Evolutionary conservation across 106 monocot genomes (phyloP).

Genomic region (Apostasia ramifera): DNA sequence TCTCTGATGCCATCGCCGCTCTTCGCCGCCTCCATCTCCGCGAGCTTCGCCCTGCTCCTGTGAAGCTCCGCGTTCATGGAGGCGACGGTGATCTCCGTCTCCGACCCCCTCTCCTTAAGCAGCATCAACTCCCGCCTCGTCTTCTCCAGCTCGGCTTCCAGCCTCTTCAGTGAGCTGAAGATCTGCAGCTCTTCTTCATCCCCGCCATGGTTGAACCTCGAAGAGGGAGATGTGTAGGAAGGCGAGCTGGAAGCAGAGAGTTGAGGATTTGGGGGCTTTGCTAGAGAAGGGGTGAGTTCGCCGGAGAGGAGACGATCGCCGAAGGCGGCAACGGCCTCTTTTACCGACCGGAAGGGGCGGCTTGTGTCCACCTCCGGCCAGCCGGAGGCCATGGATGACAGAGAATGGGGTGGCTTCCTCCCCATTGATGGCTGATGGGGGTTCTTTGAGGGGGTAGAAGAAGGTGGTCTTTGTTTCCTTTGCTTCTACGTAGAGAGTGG

Average conservation of each 20-base stretch:
- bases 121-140: slow-evolving; percentile 60
- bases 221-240: slow-evolving; percentile 28
- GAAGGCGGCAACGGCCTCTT: slow-evolving; percentile 79
- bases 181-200: slow-evolving; percentile 19
- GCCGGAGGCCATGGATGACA: not conserved
- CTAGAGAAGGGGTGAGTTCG: not conserved
- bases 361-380: slow-evolving; percentile 57
- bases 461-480: slow-evolving; percentile 24
- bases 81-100: slow-evolving; percentile 67
- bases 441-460: slow-evolving; percentile 4
- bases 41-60: slow-evolving; percentile 27
- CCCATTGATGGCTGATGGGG: not conserved
- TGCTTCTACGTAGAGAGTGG: slow-evolving; percentile 41
- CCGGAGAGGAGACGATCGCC: slow-evolving; percentile 51
- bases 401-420: not conserved
- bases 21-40: slow-evolving; percentile 29
- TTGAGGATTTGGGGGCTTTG: slow-evolving; percentile 12
- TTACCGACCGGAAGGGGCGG: slow-evolving; percentile 86
- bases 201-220: slow-evolving; percentile 11
- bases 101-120: slow-evolving; percentile 51
- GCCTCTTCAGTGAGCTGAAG: slow-evolving; percentile 33
- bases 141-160: slow-evolving; percentile 55
- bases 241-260: slow-evolving; percentile 31
- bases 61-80: slow-evolving; percentile 56
- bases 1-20: not conserved